These are phyloP conservation scores for Chalciporus piperatus DNA, from an alignment of 768 basidiomycete genomes.

Conservation along the genomic window DNA sequence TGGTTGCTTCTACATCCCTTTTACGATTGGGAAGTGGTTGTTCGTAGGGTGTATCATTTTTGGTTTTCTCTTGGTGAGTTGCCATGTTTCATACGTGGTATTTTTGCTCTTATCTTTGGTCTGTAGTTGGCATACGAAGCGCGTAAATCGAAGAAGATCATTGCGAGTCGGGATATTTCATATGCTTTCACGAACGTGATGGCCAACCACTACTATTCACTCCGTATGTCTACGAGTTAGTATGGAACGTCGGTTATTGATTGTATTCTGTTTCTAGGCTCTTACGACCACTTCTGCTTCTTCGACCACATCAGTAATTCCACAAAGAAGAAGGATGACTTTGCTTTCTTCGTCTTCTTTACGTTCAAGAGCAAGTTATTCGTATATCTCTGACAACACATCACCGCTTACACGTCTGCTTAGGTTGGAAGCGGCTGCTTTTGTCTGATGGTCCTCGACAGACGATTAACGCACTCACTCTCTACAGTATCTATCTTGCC, in stretches of 20 bases:
- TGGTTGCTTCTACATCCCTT: constrained; percentile 83
- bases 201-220: constrained; percentile 95
- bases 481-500: constrained; percentile 84
- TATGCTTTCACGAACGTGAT: constrained; percentile 98
- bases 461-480: constrained; percentile 94
- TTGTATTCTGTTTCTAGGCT: constrained; percentile 47
- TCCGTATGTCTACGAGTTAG: constrained; percentile 55
- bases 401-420: neutral
- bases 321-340: constrained; percentile 93
- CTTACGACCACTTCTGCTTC: constrained; percentile 97
- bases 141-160: constrained; percentile 90
- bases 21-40: constrained; percentile 89
- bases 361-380: constrained; percentile 86
- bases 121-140: constrained; percentile 85
- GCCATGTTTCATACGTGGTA: neutral
- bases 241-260: neutral
- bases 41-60: constrained; percentile 98
- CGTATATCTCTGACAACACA: neutral
- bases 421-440: constrained; percentile 85
- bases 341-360: constrained; percentile 99
- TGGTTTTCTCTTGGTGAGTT: constrained; percentile 86
- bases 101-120: constrained; percentile 7
- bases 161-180: constrained; percentile 93
- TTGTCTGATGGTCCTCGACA: constrained; percentile 97
- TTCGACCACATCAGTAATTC: constrained; percentile 96